Conservation (phyloP, 1,139 yeast genomes). For the Hansenula sp. region DNA sequence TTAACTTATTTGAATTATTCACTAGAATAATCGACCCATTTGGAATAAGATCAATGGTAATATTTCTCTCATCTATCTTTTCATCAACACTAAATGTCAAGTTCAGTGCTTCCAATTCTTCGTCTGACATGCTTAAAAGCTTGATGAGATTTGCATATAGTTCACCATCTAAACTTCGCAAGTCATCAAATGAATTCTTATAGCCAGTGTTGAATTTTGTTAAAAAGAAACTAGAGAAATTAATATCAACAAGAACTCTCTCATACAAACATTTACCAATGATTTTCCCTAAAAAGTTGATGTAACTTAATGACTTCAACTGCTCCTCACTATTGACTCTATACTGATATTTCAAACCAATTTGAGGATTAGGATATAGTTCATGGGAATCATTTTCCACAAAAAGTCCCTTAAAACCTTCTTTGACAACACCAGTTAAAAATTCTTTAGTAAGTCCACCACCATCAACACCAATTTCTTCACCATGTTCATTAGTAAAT, state of each 20-base stretch:
- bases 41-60: constrained; percentile 54
- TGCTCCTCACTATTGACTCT: constrained; percentile 23
- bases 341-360: constrained; percentile 33
- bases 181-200: constrained; percentile 71
- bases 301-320: constrained; percentile 34
- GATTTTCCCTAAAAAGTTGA: constrained; percentile 70
- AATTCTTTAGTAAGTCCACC: constrained; percentile 96
- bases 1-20: constrained; percentile 55
- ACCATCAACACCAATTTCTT: constrained; percentile 87
- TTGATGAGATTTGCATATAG: constrained; percentile 64
- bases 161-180: constrained; percentile 64
- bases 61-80: constrained; percentile 21
- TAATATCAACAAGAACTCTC: constrained; percentile 72
- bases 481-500: constrained; percentile 70
- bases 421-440: constrained; percentile 64
- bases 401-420: constrained; percentile 58
- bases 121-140: constrained; percentile 49
- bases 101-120: constrained; percentile 55
- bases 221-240: constrained; percentile 84
- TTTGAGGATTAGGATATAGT: constrained; percentile 70
- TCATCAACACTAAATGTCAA: constrained; percentile 56
- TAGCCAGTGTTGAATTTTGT: constrained; percentile 51
- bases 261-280: constrained; percentile 92
- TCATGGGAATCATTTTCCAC: constrained; percentile 54
- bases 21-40: constrained; percentile 57